Percentiles rank a stretch among this genome's conserved stretches.
Evolutionary conservation across 2,329 filamentous ascomycete genomes (phyloP).

Genomic region (Hansfordia pulvinata): DNA sequence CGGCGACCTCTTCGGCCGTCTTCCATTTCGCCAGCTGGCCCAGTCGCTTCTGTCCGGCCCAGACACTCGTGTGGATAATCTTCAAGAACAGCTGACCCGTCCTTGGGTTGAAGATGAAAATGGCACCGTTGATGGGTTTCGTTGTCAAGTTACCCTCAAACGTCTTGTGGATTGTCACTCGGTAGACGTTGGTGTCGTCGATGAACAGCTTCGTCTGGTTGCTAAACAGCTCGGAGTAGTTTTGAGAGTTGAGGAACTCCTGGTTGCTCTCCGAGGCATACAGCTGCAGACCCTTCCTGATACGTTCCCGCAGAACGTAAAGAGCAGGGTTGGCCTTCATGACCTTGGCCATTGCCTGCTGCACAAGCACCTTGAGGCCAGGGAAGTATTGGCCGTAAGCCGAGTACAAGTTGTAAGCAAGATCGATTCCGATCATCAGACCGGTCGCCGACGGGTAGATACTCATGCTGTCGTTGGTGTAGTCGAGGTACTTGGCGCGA

Average conservation of each 20-base stretch:
- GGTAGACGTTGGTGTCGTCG: slow-evolving; percentile 97
- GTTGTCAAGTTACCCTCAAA: slow-evolving; percentile 98
- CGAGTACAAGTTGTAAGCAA: slow-evolving; percentile 97
- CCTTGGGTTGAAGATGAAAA: slow-evolving; percentile 99
- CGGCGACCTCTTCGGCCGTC: slow-evolving; percentile 98
- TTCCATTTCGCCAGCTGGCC: slow-evolving; percentile 99
- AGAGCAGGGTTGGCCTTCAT: slow-evolving; percentile 98
- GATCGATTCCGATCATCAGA: slow-evolving; percentile 93
- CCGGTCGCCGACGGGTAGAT: slow-evolving; percentile 96
- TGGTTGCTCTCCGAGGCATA: slow-evolving; percentile 98
- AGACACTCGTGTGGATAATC: slow-evolving; percentile 98
- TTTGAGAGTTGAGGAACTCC: slow-evolving; percentile 97
- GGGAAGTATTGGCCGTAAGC: slow-evolving; percentile 99
- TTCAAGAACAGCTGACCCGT: slow-evolving; percentile 97
- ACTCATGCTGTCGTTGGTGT: slow-evolving; percentile 96
- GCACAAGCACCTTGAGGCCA: slow-evolving; percentile 84
- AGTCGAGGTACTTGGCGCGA: slow-evolving; percentile 94
- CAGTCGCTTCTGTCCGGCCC: slow-evolving; percentile 97
- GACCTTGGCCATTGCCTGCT: slow-evolving; percentile 98
- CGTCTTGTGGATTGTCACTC: slow-evolving; percentile 98
- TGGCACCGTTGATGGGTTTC: slow-evolving; percentile 97
- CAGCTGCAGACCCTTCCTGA: slow-evolving; percentile 91
- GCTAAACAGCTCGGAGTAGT: slow-evolving; percentile 98
- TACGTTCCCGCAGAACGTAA: slow-evolving; percentile 93
- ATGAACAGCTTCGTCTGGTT: slow-evolving; percentile 99